These are phyloP conservation scores for Podaxis sp. DNA, from an alignment of 768 basidiomycete genomes.

Conservation along the genomic window DNA sequence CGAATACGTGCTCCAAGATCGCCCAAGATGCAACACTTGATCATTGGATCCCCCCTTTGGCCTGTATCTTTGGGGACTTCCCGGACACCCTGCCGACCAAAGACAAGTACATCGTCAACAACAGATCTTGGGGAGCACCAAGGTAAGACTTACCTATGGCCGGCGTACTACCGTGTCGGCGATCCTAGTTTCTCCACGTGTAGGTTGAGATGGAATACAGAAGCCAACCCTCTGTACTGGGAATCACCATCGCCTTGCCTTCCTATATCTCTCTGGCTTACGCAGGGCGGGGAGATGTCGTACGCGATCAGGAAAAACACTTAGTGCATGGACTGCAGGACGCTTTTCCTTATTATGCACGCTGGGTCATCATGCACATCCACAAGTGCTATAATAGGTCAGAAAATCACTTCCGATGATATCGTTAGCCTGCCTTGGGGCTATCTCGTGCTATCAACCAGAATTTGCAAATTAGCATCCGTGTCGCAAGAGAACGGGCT, in stretches of 20 bases:
- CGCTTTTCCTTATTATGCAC: constrained; percentile 39
- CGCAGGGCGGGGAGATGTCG: constrained; percentile 39
- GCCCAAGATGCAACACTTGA: constrained; percentile 46
- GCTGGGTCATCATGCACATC: constrained; percentile 42
- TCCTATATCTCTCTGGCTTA: constrained; percentile 25
- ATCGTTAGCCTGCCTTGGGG: constrained; percentile 18
- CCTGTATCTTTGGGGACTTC: neutral
- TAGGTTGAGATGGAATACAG: constrained; percentile 44
- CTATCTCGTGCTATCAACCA: constrained; percentile 24
- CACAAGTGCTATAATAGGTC: constrained; percentile 26
- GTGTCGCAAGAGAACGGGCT: constrained; percentile 26
- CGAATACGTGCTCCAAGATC: constrained; percentile 37
- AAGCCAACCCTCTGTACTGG: constrained; percentile 29
- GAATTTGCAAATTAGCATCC: constrained; percentile 21
- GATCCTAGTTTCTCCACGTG: constrained; percentile 38
- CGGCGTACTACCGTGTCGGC: constrained; percentile 47
- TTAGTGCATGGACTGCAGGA: neutral
- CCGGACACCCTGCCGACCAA: neutral
- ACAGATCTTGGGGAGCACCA: too few species aligned
- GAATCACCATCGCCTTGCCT: constrained; percentile 21
- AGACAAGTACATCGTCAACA: neutral
- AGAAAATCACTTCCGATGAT: neutral
- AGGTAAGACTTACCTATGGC: constrained; percentile 30
- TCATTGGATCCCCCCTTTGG: neutral
- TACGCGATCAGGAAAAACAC: neutral